phyloP scores from a whole-genome alignment of 139 green algal species.

The Mesotaenium endlicherianum region DNA sequence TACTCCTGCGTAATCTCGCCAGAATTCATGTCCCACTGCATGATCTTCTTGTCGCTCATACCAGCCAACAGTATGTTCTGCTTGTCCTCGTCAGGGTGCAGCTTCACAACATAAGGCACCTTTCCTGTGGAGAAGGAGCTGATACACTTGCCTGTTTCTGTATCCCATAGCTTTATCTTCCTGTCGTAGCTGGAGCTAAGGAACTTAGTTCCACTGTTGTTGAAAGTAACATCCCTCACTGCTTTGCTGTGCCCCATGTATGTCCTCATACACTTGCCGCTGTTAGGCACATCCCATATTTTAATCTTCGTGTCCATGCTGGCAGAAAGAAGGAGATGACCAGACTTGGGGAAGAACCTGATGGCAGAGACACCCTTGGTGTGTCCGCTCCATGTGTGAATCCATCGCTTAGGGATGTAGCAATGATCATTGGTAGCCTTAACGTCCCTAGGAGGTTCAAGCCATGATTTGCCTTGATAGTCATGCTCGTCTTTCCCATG shows the following conservation, averaged over 20 bases:
- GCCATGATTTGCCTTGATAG: slow-evolving; percentile 76
- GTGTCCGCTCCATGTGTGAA: slow-evolving; percentile 92
- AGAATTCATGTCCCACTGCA: slow-evolving; percentile 81
- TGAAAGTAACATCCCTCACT: slow-evolving; percentile 90
- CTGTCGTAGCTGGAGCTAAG: slow-evolving; percentile 67
- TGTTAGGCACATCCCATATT: slow-evolving; percentile 91
- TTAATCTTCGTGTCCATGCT: slow-evolving; percentile 93
- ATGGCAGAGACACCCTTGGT: slow-evolving; percentile 89
- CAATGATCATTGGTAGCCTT: slow-evolving; percentile 65
- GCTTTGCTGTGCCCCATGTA: slow-evolving; percentile 93
- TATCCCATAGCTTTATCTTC: slow-evolving; percentile 95
- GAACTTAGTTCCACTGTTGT: slow-evolving; percentile 83
- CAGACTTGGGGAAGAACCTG: slow-evolving; percentile 86
- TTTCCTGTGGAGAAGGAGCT: slow-evolving; percentile 57
- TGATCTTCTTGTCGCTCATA: slow-evolving; percentile 87
- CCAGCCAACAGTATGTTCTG: slow-evolving; percentile 90
- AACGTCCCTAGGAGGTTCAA: slow-evolving; percentile 66
- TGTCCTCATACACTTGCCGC: slow-evolving; percentile 88
- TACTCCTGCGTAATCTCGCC: slow-evolving; percentile 90
- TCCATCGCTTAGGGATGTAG: slow-evolving; percentile 88
- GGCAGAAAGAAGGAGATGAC: slow-evolving; percentile 91
- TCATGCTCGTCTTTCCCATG: slow-evolving; percentile 76
- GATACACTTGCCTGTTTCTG: slow-evolving; percentile 84
- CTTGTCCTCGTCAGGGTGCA: slow-evolving; percentile 85
- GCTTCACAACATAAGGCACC: slow-evolving; percentile 76